These are phyloP conservation scores for Lippia alba DNA, from an alignment of 305 asterid species.

Conservation along the genomic window DNA sequence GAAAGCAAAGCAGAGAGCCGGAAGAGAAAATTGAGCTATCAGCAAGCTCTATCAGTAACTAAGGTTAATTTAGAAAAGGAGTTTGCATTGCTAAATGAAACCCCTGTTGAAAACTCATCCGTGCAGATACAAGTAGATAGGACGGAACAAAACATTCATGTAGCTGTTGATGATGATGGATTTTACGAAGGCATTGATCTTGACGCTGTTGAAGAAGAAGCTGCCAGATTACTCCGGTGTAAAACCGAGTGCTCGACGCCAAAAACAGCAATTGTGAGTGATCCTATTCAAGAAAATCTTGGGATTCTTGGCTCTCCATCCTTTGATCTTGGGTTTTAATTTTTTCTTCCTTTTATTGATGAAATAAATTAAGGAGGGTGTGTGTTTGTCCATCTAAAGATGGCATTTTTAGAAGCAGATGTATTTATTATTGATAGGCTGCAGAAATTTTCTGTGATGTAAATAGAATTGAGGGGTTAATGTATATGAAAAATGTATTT, in stretches of 20 bases:
- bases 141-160: constrained; percentile 37
- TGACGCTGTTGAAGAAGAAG: constrained; percentile 91
- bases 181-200: constrained; percentile 74
- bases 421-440: no score
- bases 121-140: constrained; percentile 36
- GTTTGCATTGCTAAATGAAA: constrained; percentile 45
- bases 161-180: constrained; percentile 59
- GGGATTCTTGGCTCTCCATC: constrained; percentile 59
- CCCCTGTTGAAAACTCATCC: constrained; percentile 39
- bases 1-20: constrained; percentile 51
- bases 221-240: constrained; percentile 55
- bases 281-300: constrained; percentile 43
- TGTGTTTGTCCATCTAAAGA: no score
- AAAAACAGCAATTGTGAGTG: constrained; percentile 37
- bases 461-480: no score
- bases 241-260: constrained; percentile 53
- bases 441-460: no score
- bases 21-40: constrained; percentile 64
- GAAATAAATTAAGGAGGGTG: no score
- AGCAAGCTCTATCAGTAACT: constrained; percentile 57
- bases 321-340: constrained; percentile 85
- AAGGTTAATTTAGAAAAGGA: constrained; percentile 62
- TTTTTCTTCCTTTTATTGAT: no score
- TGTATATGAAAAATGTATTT: background rate
- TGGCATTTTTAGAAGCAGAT: no score